These are phyloP conservation scores for Hyaloperonospora brassicae DNA, from an alignment of 352 stramenopile species.

Conservation along the genomic window DNA sequence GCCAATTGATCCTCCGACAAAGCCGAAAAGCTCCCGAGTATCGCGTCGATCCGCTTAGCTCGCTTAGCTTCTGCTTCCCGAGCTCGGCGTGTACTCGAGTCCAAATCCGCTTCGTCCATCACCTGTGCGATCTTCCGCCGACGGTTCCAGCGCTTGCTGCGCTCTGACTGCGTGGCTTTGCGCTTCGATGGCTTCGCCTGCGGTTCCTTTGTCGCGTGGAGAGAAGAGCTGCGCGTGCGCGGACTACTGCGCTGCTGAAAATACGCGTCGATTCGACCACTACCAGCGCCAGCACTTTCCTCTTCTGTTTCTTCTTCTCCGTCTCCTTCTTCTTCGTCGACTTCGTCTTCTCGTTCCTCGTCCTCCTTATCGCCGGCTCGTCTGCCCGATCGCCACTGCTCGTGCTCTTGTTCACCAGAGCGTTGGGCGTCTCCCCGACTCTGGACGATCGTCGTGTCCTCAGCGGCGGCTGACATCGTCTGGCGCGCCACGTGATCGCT, in stretches of 20 bases:
- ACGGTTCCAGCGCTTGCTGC: slow-evolving; percentile 35
- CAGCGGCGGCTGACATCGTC: slow-evolving; percentile 16
- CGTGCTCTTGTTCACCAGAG: slow-evolving; percentile 17
- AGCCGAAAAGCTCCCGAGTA: slow-evolving; percentile 28
- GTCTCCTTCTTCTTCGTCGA: background rate
- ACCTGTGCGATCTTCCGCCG: slow-evolving; percentile 60
- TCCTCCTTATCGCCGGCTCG: slow-evolving; percentile 2
- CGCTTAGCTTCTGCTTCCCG: slow-evolving; percentile 57
- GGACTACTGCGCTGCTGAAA: slow-evolving; percentile 5
- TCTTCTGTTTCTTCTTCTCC: background rate
- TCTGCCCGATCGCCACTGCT: slow-evolving; percentile 15
- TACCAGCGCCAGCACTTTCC: background rate
- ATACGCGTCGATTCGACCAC: slow-evolving; percentile 5
- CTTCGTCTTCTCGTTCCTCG: background rate
- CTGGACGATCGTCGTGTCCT: slow-evolving; percentile 7
- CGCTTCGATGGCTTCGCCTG: slow-evolving; percentile 24
- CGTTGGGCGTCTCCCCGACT: background rate
- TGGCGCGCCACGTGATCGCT: background rate
- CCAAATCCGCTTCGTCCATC: slow-evolving; percentile 59
- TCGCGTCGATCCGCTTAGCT: slow-evolving; percentile 28
- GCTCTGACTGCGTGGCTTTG: slow-evolving; percentile 12
- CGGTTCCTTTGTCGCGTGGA: slow-evolving; percentile 1
- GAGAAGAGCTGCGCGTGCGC: background rate
- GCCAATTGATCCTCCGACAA: slow-evolving; percentile 32
- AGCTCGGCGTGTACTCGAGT: slow-evolving; percentile 48